Conservation (phyloP, 768 basidiomycete genomes). For the Coprinopsis strossmayeri region DNA sequence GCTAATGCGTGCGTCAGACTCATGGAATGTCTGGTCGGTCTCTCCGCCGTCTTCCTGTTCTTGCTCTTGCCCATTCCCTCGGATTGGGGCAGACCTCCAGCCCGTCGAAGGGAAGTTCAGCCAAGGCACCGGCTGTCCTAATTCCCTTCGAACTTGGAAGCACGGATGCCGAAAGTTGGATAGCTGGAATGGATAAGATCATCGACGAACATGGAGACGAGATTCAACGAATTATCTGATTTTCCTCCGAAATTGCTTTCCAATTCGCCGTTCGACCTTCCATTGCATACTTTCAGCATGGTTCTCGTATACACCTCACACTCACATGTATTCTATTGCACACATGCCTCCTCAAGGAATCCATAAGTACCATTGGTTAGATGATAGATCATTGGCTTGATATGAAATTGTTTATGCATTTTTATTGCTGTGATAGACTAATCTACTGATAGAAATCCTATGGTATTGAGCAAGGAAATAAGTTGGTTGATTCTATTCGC, state of each 20-base stretch:
- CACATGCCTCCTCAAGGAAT: too few species aligned
- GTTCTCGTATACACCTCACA: too few species aligned
- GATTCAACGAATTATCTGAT: not conserved
- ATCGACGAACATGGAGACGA: constrained; percentile 42
- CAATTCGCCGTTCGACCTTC: too few species aligned
- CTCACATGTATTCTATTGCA: too few species aligned
- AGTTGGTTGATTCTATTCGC: too few species aligned
- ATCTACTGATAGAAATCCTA: not conserved
- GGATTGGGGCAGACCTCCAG: constrained; percentile 31
- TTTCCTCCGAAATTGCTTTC: too few species aligned
- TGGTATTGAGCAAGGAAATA: not conserved
- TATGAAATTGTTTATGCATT: too few species aligned
- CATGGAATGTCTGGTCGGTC: constrained; percentile 91
- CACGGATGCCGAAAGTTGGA: constrained; percentile 62
- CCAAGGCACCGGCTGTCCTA: constrained; percentile 1
- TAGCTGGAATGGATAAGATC: constrained; percentile 79
- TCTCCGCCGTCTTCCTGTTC: constrained; percentile 87
- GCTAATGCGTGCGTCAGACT: constrained; percentile 26
- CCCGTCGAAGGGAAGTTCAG: constrained; percentile 3
- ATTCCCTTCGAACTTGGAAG: constrained; percentile 13
- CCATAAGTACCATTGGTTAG: too few species aligned
- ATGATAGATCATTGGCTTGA: too few species aligned
- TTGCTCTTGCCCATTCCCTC: constrained; percentile 84
- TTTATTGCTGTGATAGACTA: not conserved
- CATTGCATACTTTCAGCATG: too few species aligned